Evolutionary conservation across 495 filamentous ascomycete genomes (phyloP).

Genomic region (Aspergillus avenaceus): DNA sequence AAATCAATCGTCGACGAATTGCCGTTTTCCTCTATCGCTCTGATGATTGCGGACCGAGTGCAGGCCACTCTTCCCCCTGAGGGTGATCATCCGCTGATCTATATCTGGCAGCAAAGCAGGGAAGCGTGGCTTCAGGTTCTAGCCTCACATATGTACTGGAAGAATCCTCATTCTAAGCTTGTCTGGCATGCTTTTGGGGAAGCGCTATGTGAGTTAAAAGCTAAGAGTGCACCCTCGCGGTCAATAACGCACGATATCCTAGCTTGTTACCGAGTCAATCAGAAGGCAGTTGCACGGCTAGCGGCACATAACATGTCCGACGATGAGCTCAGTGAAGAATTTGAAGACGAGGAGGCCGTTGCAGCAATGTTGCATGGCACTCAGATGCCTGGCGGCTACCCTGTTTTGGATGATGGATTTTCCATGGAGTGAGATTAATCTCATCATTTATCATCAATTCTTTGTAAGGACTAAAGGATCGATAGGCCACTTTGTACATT

Average conservation of each 20-base stretch:
- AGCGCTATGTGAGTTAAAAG: conserved; percentile 62
- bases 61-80: conserved; percentile 19
- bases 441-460: not conserved
- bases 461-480: not conserved
- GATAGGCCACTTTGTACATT: not conserved
- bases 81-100: conserved; percentile 35
- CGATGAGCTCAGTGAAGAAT: conserved; percentile 20
- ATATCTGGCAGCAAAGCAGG: conserved; percentile 40
- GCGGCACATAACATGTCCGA: conserved; percentile 14
- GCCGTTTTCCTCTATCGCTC: conserved; percentile 20
- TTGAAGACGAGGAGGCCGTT: conserved; percentile 32
- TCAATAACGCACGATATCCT: conserved; percentile 24
- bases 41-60: conserved; percentile 19
- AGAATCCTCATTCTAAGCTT: conserved; percentile 38
- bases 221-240: conserved; percentile 25
- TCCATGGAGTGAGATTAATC: conserved; percentile 14
- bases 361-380: conserved; percentile 26
- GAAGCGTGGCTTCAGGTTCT: conserved; percentile 45
- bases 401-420: conserved; percentile 21
- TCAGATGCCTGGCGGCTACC: conserved; percentile 12
- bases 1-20: not conserved
- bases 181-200: conserved; percentile 62
- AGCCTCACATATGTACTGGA: conserved; percentile 57
- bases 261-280: conserved; percentile 30
- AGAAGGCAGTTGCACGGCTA: conserved; percentile 27